Percentiles rank a stretch among this genome's conserved stretches.
Evolutionary conservation across 306 rosid species (phyloP).

Genomic region (Vicia sativa): DNA sequence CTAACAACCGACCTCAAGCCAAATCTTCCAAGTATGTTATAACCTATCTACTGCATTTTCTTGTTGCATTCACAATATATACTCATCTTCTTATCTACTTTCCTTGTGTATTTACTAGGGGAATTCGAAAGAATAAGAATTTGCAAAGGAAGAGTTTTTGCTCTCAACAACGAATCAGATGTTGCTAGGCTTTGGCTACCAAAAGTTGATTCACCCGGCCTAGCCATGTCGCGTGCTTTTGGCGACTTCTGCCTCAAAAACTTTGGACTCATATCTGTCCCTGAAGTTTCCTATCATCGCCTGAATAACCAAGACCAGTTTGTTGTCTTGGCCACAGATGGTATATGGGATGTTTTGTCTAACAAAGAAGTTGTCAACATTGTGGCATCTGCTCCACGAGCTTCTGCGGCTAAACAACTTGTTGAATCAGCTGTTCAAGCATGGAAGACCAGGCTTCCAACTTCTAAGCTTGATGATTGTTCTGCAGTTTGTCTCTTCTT

Average conservation of each 20-base stretch:
- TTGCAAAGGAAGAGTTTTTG: conserved; percentile 79
- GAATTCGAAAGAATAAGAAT: conserved; percentile 75
- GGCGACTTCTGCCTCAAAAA: conserved; percentile 88
- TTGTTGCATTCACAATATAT: background rate
- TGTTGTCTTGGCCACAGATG: conserved; percentile 85
- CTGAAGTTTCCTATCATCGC: conserved; percentile 57
- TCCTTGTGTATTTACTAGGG: conserved; percentile 44
- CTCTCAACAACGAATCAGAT: conserved; percentile 62
- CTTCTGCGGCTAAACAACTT: conserved; percentile 58
- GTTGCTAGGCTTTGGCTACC: conserved; percentile 84
- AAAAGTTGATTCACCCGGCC: conserved; percentile 71
- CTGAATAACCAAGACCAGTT: conserved; percentile 68
- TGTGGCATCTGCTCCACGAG: conserved; percentile 60
- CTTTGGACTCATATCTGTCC: conserved; percentile 77
- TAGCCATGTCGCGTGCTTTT: conserved; percentile 89
- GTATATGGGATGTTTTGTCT: conserved; percentile 89
- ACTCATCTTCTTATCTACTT: background rate
- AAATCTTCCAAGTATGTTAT: conserved; percentile 61
- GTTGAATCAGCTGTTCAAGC: conserved; percentile 69
- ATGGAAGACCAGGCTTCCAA: conserved; percentile 61
- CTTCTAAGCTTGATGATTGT: conserved; percentile 74
- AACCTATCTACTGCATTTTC: background rate
- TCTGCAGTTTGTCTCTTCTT: conserved; percentile 85
- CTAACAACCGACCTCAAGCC: conserved; percentile 86
- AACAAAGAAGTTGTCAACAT: conserved; percentile 69